Base-by-base conservation (phyloP, 2,329 filamentous ascomycete species). In the Aspergillus pseudonomiae region DNA sequence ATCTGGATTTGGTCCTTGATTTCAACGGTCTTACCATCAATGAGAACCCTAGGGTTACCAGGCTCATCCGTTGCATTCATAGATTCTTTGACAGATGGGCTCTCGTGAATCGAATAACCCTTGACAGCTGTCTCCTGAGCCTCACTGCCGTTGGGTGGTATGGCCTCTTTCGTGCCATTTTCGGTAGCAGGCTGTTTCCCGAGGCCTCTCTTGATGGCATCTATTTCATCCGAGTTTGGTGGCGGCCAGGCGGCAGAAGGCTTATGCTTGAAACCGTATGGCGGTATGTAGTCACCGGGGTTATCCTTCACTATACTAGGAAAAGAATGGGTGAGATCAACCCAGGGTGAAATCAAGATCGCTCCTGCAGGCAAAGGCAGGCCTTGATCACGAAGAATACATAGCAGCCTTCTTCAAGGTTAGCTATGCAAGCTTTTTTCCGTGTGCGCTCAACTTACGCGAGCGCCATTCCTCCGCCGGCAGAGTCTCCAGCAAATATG, bases 1-100 rank as follows among this genome's bases (percentile, higher is more conserved):
- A 95, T 88, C 78, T 98, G 94, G 48, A 98, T 95, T 75, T 99
- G 95, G 65, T 98, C 94, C 71, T 92, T 93, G 65, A 98, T 84
- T 52, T 89, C 84, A 3, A 96, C 81, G 1, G 85, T 79, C 70
- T 91, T 83, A 10, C 89, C 93, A 66, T 92, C 89, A 36, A 97
- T 84, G 26, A 84, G 83, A 26, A 97, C 85, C 2, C 88, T 87
- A 14, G 96, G 77, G 62, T 81, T 79, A 26, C 79, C 75, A 24
- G 68, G 65, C 46, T 71, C 67, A 4, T 52, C 19, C n/a, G 16
- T 34, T 41, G 43, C 21, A 30, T 57, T 48, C 11, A 39, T 14
- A 12, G 32, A 24, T 67, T 64, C 46, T n/a, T 19, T n/a, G 63
- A 68, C 10, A 12, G 65, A 39, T 58, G 65, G 59, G 21, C 70